Evolutionary conservation across 1,284 basidiomycete genomes (phyloP).

Genomic region (Malassezia cuniculi): DNA sequence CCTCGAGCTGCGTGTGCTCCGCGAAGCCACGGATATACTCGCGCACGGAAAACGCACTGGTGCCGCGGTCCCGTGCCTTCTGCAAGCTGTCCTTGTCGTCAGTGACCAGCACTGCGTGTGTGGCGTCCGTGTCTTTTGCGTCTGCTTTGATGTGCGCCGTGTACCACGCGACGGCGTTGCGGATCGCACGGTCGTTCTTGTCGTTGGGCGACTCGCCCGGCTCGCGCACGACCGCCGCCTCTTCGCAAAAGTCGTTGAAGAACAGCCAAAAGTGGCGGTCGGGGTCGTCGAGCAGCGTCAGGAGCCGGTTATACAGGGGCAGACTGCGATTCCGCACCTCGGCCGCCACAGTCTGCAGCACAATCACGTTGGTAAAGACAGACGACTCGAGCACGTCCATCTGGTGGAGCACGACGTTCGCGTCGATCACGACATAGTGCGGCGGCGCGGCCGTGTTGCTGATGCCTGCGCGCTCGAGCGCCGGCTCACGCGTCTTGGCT

Average conservation of each 20-base stretch:
- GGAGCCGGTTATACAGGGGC: conserved; percentile 64
- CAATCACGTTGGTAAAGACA: conserved; percentile 49
- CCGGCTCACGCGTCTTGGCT: conserved; percentile 48
- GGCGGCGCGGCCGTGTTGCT: conserved; percentile 21
- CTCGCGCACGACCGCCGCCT: conserved; percentile 24
- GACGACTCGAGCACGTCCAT: conserved; percentile 33
- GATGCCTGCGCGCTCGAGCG: conserved; percentile 20
- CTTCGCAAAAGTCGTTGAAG: conserved; percentile 32
- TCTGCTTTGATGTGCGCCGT: conserved; percentile 24
- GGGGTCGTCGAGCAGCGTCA: conserved; percentile 35
- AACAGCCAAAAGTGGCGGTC: conserved; percentile 39
- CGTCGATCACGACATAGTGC: conserved; percentile 83
- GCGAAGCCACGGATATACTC: conserved; percentile 39
- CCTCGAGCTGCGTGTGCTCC: conserved; percentile 30
- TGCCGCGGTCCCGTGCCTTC: conserved; percentile 46
- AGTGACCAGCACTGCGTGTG: conserved; percentile 46
- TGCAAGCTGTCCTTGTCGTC: conserved; percentile 77
- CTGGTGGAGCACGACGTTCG: conserved; percentile 86
- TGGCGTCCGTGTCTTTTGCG: conserved; percentile 17
- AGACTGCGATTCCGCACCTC: conserved; percentile 90
- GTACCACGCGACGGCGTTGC: conserved; percentile 36
- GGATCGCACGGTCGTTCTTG: conserved; percentile 39
- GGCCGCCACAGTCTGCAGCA: conserved; percentile 87
- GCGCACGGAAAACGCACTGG: conserved; percentile 31
- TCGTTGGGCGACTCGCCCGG: conserved; percentile 39